Conservation (phyloP, 768 basidiomycete species). For the Suillus placidus region DNA sequence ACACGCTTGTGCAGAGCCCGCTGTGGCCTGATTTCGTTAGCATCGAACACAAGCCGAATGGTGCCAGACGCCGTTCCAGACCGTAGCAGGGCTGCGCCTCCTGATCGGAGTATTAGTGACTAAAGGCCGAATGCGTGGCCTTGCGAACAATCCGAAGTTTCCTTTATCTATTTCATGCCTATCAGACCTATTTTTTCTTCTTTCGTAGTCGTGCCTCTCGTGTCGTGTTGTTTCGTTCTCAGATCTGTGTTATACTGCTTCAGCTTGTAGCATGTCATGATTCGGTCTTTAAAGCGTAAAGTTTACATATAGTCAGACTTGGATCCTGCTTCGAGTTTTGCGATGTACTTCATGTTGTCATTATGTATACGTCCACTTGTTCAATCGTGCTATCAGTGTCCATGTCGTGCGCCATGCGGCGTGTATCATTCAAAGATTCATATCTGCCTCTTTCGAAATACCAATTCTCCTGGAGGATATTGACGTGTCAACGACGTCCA, state of each 20-base stretch:
- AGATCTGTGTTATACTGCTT: not conserved
- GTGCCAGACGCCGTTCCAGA: conserved; percentile 2
- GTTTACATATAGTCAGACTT: not conserved
- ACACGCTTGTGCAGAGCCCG: not conserved
- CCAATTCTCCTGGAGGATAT: not conserved
- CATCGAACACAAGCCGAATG: not conserved
- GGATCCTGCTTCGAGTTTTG: not conserved
- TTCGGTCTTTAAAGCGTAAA: not conserved
- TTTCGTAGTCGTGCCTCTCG: not conserved
- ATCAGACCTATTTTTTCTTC: not conserved
- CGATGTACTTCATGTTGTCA: not conserved
- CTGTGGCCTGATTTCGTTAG: conserved; percentile 8
- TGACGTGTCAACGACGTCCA: not conserved
- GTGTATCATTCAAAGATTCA: not conserved
- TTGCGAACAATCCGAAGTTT: conserved; percentile 7
- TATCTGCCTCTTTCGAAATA: not conserved
- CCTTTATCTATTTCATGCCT: conserved; percentile 6
- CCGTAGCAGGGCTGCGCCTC: not conserved
- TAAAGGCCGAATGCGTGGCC: not conserved
- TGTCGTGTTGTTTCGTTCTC: not conserved
- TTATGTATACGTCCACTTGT: not conserved
- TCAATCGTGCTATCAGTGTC: not conserved
- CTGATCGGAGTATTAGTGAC: not conserved
- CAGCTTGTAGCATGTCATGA: not conserved
- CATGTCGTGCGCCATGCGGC: not conserved